Percentiles rank a stretch among this genome's conserved stretches.
Evolutionary conservation across 257 asterid genomes (phyloP).

Genomic region (Buddleja alternifolia): DNA sequence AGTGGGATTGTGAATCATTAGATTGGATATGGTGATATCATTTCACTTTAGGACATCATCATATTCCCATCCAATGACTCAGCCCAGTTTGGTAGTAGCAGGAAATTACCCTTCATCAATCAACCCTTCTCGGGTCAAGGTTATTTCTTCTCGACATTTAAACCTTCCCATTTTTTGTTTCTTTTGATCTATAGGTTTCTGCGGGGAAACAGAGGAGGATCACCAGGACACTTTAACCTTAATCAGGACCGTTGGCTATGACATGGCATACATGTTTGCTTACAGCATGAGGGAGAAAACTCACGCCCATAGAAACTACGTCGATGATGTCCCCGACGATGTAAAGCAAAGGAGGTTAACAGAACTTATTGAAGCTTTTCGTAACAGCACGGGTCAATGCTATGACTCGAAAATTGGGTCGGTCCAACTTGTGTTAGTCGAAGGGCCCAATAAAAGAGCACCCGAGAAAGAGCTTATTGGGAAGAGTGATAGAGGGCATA

Average conservation of each 20-base stretch:
- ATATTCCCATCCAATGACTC: no score
- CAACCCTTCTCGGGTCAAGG: background rate
- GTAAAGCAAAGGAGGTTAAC: conserved; percentile 88
- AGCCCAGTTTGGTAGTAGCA: no score
- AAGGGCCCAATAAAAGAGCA: conserved; percentile 96
- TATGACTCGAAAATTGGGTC: conserved; percentile 78
- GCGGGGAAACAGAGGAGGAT: conserved; percentile 95
- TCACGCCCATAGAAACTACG: conserved; percentile 91
- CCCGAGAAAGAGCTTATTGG: conserved; percentile 91
- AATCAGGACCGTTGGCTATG: conserved; percentile 70
- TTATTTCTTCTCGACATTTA: background rate
- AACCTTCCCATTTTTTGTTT: conserved; percentile 13
- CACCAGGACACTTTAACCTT: conserved; percentile 82
- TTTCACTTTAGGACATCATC: no score
- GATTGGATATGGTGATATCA: no score
- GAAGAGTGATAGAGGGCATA: conserved; percentile 92
- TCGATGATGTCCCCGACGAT: conserved; percentile 78
- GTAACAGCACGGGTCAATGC: conserved; percentile 86
- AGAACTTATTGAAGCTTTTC: conserved; percentile 79
- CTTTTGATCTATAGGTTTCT: conserved; percentile 68
- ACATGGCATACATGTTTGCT: conserved; percentile 99
- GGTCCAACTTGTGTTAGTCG: conserved; percentile 83
- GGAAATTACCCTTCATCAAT: background rate
- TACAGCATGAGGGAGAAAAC: conserved; percentile 99
- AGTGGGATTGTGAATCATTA: no score